Evolutionary conservation across 352 stramenopile genomes (phyloP).

Genomic region (Globisporangium cystogenes): DNA sequence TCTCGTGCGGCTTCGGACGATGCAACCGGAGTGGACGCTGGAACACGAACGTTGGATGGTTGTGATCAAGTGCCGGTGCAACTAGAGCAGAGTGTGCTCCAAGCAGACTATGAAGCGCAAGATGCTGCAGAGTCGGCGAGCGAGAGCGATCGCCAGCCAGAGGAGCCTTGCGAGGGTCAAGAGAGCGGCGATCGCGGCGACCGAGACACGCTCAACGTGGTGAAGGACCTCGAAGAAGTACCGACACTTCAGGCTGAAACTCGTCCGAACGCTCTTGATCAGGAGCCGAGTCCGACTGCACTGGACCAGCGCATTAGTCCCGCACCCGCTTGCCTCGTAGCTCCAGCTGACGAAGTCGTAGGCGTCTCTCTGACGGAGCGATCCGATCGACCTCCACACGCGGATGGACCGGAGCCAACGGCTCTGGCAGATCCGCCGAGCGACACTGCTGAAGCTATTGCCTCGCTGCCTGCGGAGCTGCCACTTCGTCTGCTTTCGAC

Average conservation of each 20-base stretch:
- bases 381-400: no score
- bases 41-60: no score
- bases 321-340: not conserved
- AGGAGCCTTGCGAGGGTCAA: not conserved
- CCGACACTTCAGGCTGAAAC: not conserved
- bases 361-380: no score
- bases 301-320: no score
- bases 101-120: no score
- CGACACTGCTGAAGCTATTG: not conserved
- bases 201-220: not conserved
- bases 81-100: no score
- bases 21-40: not conserved
- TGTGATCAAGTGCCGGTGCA: no score
- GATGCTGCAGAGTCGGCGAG: no score
- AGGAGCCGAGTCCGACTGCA: not conserved
- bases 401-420: not conserved
- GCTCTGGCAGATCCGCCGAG: not conserved
- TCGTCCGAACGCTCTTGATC: not conserved
- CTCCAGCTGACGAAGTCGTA: not conserved
- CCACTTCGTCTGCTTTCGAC: not conserved
- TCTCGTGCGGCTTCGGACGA: not conserved
- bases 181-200: not conserved
- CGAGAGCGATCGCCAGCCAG: not conserved
- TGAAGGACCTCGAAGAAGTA: not conserved
- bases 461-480: not conserved